These are phyloP conservation scores for Candida insectalens DNA, from an alignment of 805 yeast species.

Conservation along the genomic window DNA sequence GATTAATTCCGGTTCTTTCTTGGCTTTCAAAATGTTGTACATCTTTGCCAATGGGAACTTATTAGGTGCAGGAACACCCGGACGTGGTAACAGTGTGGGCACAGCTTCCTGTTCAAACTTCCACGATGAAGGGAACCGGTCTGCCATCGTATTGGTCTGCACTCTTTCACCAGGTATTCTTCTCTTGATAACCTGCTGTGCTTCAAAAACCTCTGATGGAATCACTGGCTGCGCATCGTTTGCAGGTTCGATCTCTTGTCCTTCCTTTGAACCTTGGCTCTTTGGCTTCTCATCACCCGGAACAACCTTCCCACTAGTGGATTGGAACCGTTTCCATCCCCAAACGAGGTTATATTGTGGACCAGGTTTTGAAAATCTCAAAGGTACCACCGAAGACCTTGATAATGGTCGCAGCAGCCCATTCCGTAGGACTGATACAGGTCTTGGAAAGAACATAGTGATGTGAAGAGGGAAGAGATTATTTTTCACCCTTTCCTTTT, in stretches of 20 bases:
- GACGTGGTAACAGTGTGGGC: slow-evolving; percentile 63
- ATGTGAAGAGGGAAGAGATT: no score
- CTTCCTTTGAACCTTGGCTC: slow-evolving; percentile 3
- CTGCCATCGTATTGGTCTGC: slow-evolving; percentile 37
- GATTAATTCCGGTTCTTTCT: slow-evolving; percentile 58
- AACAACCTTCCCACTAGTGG: no score
- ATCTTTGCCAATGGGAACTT: slow-evolving; percentile 52
- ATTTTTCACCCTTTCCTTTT: no score
- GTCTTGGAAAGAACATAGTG: no score
- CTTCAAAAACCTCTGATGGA: slow-evolving; percentile 16
- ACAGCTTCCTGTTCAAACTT: slow-evolving; percentile 55
- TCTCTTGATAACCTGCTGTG: slow-evolving; percentile 22
- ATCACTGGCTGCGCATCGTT: slow-evolving; percentile 1
- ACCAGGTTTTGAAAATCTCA: no score
- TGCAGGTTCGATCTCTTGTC: neutral
- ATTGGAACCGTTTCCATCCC: no score
- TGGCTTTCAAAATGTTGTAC: slow-evolving; percentile 39
- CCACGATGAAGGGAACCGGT: slow-evolving; percentile 51
- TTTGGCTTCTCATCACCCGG: no score
- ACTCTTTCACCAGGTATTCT: slow-evolving; percentile 49
- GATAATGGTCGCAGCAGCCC: no score
- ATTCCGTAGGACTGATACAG: no score
- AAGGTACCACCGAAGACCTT: no score
- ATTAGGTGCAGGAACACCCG: slow-evolving; percentile 70
- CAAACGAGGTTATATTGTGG: no score